A percentile compares a stretch with the other conserved stretches of the same genome.
These are phyloP conservation scores for Ophiostoma quercus DNA, from an alignment of 2,329 filamentous ascomycete species.

Conservation along the genomic window DNA sequence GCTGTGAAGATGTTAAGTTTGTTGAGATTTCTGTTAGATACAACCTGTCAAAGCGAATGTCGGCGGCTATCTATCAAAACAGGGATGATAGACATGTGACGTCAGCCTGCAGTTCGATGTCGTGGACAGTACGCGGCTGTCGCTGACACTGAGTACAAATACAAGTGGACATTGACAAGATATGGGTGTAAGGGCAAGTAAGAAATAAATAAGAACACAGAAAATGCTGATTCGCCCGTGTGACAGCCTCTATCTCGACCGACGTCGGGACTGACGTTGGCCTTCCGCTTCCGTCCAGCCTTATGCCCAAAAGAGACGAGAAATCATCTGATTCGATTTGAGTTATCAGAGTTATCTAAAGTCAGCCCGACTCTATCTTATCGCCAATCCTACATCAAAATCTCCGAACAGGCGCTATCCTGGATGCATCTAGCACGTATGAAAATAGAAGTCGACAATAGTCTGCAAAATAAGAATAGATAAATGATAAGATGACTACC, in stretches of 20 bases:
- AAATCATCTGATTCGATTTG: background rate
- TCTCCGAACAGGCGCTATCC: conserved; percentile 8
- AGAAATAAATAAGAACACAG: background rate
- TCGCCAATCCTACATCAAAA: conserved; percentile 4
- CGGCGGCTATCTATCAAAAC: background rate
- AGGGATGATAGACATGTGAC: background rate
- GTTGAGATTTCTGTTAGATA: no score
- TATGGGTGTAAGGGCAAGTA: background rate
- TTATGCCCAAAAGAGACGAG: conserved; percentile 1
- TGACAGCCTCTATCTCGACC: conserved; percentile 40
- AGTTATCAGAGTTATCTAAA: background rate
- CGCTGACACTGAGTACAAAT: background rate
- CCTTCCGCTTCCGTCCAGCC: conserved; percentile 3
- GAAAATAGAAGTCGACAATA: background rate
- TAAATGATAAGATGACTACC: conserved; percentile 35
- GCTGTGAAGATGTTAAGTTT: no score
- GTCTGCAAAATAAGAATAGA: background rate
- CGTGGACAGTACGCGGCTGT: background rate
- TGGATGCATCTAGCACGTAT: background rate
- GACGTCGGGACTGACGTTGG: conserved; percentile 31
- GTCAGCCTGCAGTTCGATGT: background rate
- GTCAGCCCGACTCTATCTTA: background rate
- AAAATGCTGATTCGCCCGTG: conserved; percentile 18
- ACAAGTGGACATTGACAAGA: background rate
- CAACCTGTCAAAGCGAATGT: no score